A percentile compares a stretch with the other conserved stretches of the same genome.
Evolutionary conservation across 257 asterid species (phyloP).

Genomic region (Solanum appendiculatum): DNA sequence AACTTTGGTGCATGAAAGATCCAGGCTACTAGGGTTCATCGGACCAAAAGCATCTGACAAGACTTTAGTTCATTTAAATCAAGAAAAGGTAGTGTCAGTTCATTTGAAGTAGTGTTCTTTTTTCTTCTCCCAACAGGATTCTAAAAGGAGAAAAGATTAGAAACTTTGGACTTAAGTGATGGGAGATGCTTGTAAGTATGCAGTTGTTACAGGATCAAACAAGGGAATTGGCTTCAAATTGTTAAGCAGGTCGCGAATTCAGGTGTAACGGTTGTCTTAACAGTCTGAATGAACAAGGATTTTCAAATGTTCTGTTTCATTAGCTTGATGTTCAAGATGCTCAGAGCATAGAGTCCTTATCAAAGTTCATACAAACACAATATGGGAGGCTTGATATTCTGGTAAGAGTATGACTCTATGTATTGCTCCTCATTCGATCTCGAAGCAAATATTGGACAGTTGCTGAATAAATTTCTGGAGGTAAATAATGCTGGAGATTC

Average conservation of each 20-base stretch:
- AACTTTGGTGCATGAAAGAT: constrained; percentile 54
- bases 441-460: too few species aligned
- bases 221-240: constrained; percentile 70
- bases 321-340: constrained; percentile 69
- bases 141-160: too few species aligned
- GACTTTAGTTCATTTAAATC: too few species aligned
- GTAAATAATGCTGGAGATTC: too few species aligned
- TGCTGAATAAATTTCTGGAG: too few species aligned
- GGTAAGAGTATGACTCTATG: constrained; percentile 21
- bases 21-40: constrained; percentile 63
- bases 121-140: neutral
- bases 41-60: constrained; percentile 69
- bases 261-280: constrained; percentile 49
- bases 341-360: constrained; percentile 41
- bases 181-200: constrained; percentile 27
- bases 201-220: too few species aligned
- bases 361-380: constrained; percentile 24
- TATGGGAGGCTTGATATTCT: constrained; percentile 60
- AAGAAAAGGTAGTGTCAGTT: too few species aligned
- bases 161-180: neutral
- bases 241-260: constrained; percentile 59
- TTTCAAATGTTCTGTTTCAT: constrained; percentile 57
- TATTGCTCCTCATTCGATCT: too few species aligned
- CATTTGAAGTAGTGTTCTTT: neutral
- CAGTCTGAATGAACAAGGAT: constrained; percentile 70